A percentile compares a stretch with the other conserved stretches of the same genome.
phyloP scores from a whole-genome alignment of 805 yeast species.

The Yamadazyma philogaea region DNA sequence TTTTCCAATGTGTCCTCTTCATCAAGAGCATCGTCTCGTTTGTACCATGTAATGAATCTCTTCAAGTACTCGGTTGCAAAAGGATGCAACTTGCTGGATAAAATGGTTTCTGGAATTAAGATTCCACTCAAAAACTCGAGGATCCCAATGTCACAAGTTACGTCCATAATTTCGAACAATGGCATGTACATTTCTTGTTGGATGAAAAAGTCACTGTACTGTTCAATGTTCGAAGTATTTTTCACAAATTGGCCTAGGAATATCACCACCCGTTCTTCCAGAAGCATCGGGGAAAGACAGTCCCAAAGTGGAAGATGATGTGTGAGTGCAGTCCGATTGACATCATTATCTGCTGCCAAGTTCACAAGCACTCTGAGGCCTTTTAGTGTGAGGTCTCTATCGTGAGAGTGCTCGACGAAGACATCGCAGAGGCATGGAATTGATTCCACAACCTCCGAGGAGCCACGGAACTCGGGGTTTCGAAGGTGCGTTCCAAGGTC shows the following conservation, averaged over 20 bases:
- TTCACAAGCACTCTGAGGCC: conserved; percentile 32
- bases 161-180: neutral
- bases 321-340: conserved; percentile 17
- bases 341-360: conserved; percentile 33
- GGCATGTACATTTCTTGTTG: conserved; percentile 2
- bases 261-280: conserved; percentile 17
- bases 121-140: conserved; percentile 15
- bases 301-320: conserved; percentile 20
- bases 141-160: conserved; percentile 1
- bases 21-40: conserved; percentile 6
- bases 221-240: conserved; percentile 19
- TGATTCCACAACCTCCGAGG: neutral
- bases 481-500: conserved; percentile 21
- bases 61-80: conserved; percentile 8
- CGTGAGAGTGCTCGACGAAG: neutral
- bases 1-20: conserved; percentile 15
- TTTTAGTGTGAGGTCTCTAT: conserved; percentile 15
- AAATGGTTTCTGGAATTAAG: conserved; percentile 12
- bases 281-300: conserved; percentile 4
- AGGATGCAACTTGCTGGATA: conserved; percentile 6
- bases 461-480: conserved; percentile 18
- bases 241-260: conserved; percentile 33
- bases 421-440: conserved; percentile 3
- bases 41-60: conserved; percentile 4
- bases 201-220: conserved; percentile 18